Conservation (phyloP, 495 filamentous ascomycete species). For the Entonaema liquescens region DNA sequence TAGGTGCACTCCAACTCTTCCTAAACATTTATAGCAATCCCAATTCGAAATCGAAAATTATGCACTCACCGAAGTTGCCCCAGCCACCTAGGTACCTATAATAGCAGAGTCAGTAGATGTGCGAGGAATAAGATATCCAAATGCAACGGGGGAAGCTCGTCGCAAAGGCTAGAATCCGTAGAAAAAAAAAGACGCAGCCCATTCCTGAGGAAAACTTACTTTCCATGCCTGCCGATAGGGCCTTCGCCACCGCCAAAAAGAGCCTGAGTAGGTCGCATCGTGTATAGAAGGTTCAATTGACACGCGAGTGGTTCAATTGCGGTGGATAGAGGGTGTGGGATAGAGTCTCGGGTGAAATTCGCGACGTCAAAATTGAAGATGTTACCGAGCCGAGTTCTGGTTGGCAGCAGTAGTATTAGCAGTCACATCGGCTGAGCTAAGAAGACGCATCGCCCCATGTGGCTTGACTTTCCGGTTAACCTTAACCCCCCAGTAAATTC, state of each 20-base stretch:
- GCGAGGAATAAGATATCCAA: background rate
- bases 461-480: conserved; percentile 15
- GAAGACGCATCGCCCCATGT: conserved; percentile 24
- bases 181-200: conserved; percentile 37
- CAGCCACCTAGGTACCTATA: conserved; percentile 83
- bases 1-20: background rate
- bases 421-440: conserved; percentile 11
- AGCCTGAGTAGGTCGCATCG: conserved; percentile 69
- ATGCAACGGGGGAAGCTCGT: background rate
- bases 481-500: background rate
- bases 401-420: background rate
- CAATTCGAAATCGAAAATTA: conserved; percentile 1
- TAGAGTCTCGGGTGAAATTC: conserved; percentile 41
- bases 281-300: conserved; percentile 49
- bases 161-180: conserved; percentile 21
- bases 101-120: conserved; percentile 49
- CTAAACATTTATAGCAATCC: background rate
- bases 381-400: background rate
- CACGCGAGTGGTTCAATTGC: conserved; percentile 45
- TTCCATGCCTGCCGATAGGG: conserved; percentile 70
- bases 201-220: conserved; percentile 65
- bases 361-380: conserved; percentile 45
- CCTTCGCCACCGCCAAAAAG: conserved; percentile 61
- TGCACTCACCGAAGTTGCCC: conserved; percentile 82
- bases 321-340: conserved; percentile 31